Evolutionary conservation across 306 rosid species (phyloP), one percentile per base, ranked within the genome.

Genomic region (Abrus precatorius): DNA sequence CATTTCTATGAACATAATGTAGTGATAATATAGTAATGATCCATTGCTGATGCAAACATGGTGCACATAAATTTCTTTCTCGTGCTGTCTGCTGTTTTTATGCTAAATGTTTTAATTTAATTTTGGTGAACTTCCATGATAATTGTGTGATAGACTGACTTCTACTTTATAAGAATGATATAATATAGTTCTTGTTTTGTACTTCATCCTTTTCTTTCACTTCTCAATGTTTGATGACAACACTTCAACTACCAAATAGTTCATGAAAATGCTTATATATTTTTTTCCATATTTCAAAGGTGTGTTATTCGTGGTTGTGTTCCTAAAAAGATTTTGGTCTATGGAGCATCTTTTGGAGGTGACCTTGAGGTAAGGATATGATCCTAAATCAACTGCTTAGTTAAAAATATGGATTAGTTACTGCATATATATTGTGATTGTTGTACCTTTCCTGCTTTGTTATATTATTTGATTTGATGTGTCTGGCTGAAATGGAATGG

Each of bases 281-380:
- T 85, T 75, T 72, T 53, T 85, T 79, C 20, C 20, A 20, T 69
- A 59, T 77, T 83, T 87, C 74, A 14, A 84, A 95, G 99, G 82
- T 95, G 99, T 75, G 99, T 95, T 50, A 74, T 95, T 89, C 99
- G 99, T 83, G 99, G 99, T 40, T 95, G 99, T 88, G 99, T 95
- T 87, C 99, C 99, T 54, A 95, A 95, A 79, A 95, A 95, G 94
- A 95, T 95, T 85, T 82, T 95, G 92, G 98, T 95, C 71, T 95
- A 93, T 77, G 98, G 96, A 80, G 94, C 97, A 76, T 28, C 99
- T 74, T 88, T 61, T 88, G 92, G 98, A 50, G 87, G 94, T 78
- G 99, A 95, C 20, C 88, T 95, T 79, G 89, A 91, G 98, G 99
- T 95, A 81, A 85, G 84, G 72, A 63, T 72, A 33, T 54, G 29